Base-by-base conservation (phyloP, 371 early-diverging fungal genomes). In the Circinella umbellata region DNA sequence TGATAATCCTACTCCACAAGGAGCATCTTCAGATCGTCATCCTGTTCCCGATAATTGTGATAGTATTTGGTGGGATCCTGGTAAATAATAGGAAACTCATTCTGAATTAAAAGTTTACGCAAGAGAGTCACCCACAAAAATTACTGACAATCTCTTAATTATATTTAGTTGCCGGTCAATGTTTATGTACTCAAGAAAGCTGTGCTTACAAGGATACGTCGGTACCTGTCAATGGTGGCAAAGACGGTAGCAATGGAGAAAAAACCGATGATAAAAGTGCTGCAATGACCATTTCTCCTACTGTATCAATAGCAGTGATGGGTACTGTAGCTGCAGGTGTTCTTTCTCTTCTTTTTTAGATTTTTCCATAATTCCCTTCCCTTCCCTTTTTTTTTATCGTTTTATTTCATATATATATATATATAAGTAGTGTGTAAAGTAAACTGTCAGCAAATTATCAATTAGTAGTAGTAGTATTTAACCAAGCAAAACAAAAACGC, bases 1-100 rank as follows among this genome's bases (percentile, higher is more conserved):
- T 3, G 78, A 80, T 13, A 84, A 82, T 34, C 90, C 92, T 46
- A 82, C 83, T 7, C 90, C 92, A 53, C 69, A 62, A 6, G 70
- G 80, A 49, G 73, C 72, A 9, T 69, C 85, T 36, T 77, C 72
- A 0, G 76, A 74, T 72, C 87, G 92, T 51, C 83, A 82, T 38
- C 76, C 84, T 17, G 80, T 92, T 8, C 89, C 91, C 61, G 79
- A 81, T 54, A 89, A 77, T 67, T 92, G 93, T 72, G 91, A 90
- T 59, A 87, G 87, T 69, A 76, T 90, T 53, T 91, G 89, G 88
- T 92, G 91, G 91, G 91, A 92, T 63, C 92, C 93, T 63, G 78
- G 73, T 73, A 73, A 73, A 69, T 34, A 15, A 18, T 17, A 8
- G 1, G 1, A 20, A 34, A 34, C 7, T 51, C 51, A 51, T 15